These are phyloP conservation scores for Plasmodium sp. DNA, from an alignment of 169 alveolate genomes.

Conservation along the genomic window DNA sequence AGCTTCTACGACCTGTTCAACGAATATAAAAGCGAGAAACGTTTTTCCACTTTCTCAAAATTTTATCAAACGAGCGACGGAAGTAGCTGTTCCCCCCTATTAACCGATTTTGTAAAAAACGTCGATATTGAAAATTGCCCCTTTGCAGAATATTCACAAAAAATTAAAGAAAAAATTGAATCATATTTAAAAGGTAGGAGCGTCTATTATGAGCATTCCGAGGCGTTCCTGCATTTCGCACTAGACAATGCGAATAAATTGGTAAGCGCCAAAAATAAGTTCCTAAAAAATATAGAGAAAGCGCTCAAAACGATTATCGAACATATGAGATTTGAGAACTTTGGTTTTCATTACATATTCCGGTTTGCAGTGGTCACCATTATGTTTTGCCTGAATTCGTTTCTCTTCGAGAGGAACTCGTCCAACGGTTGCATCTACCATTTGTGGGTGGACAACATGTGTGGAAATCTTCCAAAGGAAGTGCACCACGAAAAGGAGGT, in stretches of 20 bases:
- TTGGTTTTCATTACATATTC: conserved; percentile 22
- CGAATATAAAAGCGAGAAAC: background rate
- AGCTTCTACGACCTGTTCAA: conserved; percentile 11
- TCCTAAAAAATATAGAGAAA: conserved; percentile 63
- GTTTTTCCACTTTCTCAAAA: conserved; percentile 5
- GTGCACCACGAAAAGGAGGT: background rate
- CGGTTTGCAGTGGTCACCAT: conserved; percentile 43
- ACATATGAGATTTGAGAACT: conserved; percentile 39
- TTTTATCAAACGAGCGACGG: background rate
- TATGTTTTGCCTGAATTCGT: conserved; percentile 46
- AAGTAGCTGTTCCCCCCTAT: background rate
- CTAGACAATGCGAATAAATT: conserved; percentile 26
- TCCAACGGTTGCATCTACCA: conserved; percentile 31
- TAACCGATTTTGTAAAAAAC: conserved; percentile 2
- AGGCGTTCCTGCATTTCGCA: conserved; percentile 13
- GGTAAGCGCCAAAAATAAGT: conserved; percentile 39
- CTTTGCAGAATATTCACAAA: conserved; percentile 19
- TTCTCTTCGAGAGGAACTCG: conserved; percentile 36
- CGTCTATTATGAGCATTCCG: conserved; percentile 4
- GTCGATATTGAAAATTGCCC: conserved; percentile 3
- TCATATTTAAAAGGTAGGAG: conserved; percentile 7
- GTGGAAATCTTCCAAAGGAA: background rate
- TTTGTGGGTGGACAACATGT: background rate
- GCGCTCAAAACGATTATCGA: conserved; percentile 68
- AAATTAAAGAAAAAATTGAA: conserved; percentile 41